phyloP scores from a whole-genome alignment of 192 early-diverging fungal genomes.

The Pilobolus umbonatus region DNA sequence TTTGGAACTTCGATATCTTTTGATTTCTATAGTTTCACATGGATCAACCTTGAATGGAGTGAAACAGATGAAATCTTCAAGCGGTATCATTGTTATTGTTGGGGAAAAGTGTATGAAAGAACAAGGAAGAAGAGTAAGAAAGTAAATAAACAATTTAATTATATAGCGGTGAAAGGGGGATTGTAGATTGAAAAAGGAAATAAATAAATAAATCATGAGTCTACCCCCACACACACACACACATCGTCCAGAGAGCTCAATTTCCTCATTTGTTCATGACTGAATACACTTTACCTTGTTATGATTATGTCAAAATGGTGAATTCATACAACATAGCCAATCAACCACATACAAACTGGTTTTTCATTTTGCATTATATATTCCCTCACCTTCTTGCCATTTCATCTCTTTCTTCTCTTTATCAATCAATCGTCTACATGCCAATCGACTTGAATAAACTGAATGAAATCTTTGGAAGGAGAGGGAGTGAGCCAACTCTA shows the following conservation, averaged over 20 bases:
- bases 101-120: background rate
- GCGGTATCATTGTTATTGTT: constrained; percentile 1
- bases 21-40: constrained; percentile 42
- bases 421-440: background rate
- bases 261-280: too few species aligned
- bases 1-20: constrained; percentile 39
- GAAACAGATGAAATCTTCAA: constrained; percentile 16
- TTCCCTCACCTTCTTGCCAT: too few species aligned
- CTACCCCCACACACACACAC: too few species aligned
- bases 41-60: constrained; percentile 39
- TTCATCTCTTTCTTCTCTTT: background rate
- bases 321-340: too few species aligned
- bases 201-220: too few species aligned
- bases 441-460: background rate
- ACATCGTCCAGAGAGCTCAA: too few species aligned
- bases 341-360: too few species aligned
- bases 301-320: too few species aligned
- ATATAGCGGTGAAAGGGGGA: constrained; percentile 9
- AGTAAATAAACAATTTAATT: constrained; percentile 4
- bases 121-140: background rate
- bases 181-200: too few species aligned
- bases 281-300: too few species aligned
- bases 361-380: too few species aligned
- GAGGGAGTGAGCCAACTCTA: background rate
- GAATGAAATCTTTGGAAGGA: background rate